Percentiles rank a stretch among this genome's conserved stretches.
These are phyloP conservation scores for Phytopythium oedochilum DNA, from an alignment of 352 stramenopile species.

Conservation along the genomic window DNA sequence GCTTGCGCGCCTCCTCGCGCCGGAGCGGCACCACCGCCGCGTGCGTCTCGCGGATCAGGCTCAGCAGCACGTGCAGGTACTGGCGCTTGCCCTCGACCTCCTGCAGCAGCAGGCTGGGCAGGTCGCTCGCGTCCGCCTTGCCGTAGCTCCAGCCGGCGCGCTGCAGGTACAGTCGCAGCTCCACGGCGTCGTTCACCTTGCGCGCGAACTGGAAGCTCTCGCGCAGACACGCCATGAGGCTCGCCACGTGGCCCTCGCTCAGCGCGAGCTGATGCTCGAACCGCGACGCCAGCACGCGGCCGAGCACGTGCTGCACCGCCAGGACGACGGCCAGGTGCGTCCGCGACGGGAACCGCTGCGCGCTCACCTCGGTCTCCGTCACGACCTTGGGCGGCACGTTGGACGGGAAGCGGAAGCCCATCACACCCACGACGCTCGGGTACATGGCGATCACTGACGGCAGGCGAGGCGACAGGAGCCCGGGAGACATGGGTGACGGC, in stretches of 20 bases:
- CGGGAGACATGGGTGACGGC: conserved; percentile 8
- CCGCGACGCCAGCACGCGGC: conserved; percentile 57
- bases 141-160: conserved; percentile 49
- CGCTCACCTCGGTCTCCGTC: conserved; percentile 46
- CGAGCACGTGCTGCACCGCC: conserved; percentile 57
- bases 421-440: conserved; percentile 32
- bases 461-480: conserved; percentile 32
- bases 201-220: conserved; percentile 70
- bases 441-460: conserved; percentile 75
- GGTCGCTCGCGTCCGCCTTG: conserved; percentile 30
- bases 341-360: conserved; percentile 51
- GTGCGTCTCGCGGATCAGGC: conserved; percentile 24
- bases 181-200: conserved; percentile 65
- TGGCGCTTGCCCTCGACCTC: conserved; percentile 76
- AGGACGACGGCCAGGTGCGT: conserved; percentile 69
- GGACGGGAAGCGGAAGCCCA: conserved; percentile 54
- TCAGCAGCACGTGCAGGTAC: conserved; percentile 67
- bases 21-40: conserved; percentile 21
- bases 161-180: conserved; percentile 45
- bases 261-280: conserved; percentile 36
- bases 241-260: conserved; percentile 50
- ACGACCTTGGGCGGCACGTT: conserved; percentile 53
- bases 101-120: conserved; percentile 65
- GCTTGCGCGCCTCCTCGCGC: conserved; percentile 54
- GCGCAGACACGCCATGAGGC: conserved; percentile 45